Conservation (phyloP, 306 rosid genomes). For the Lathyrus oleraceus region DNA sequence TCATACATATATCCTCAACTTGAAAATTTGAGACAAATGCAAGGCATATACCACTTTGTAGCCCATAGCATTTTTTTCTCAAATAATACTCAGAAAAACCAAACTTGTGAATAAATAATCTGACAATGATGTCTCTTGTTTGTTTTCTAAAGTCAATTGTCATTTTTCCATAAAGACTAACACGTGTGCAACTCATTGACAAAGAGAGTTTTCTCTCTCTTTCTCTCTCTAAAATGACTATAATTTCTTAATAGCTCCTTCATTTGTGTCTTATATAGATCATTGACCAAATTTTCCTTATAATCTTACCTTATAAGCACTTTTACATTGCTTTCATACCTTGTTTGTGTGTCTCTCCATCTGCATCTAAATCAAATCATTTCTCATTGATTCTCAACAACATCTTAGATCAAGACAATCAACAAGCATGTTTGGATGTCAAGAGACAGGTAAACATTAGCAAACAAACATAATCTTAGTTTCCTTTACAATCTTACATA, state of each 20-base stretch:
- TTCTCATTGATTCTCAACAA: conserved; percentile 7
- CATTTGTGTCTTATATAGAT: conserved; percentile 38
- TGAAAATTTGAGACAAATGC: conserved; percentile 27
- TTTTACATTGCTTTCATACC: conserved; percentile 34
- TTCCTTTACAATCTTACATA: no score
- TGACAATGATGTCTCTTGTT: conserved; percentile 45
- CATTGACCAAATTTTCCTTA: conserved; percentile 50
- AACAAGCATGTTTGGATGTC: conserved; percentile 62
- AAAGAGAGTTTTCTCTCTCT: conserved; percentile 21
- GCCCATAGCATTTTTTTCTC: conserved; percentile 35
- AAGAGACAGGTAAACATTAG: conserved; percentile 55
- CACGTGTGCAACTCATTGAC: conserved; percentile 51
- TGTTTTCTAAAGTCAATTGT: conserved; percentile 48
- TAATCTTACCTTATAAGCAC: conserved; percentile 51
- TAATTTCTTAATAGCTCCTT: no score
- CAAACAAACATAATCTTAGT: not conserved
- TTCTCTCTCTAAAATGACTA: conserved; percentile 28
- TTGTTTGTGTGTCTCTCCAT: conserved; percentile 29
- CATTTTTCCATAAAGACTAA: conserved; percentile 33
- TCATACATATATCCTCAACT: not conserved
- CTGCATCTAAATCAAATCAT: conserved; percentile 22
- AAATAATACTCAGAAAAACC: conserved; percentile 19
- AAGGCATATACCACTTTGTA: conserved; percentile 36
- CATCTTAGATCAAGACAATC: conserved; percentile 39
- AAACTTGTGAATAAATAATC: not conserved